A percentile compares a stretch with the other conserved stretches of the same genome.
These are phyloP conservation scores for Cyphellophora attinorum DNA, from an alignment of 2,329 filamentous ascomycete genomes.

Conservation along the genomic window DNA sequence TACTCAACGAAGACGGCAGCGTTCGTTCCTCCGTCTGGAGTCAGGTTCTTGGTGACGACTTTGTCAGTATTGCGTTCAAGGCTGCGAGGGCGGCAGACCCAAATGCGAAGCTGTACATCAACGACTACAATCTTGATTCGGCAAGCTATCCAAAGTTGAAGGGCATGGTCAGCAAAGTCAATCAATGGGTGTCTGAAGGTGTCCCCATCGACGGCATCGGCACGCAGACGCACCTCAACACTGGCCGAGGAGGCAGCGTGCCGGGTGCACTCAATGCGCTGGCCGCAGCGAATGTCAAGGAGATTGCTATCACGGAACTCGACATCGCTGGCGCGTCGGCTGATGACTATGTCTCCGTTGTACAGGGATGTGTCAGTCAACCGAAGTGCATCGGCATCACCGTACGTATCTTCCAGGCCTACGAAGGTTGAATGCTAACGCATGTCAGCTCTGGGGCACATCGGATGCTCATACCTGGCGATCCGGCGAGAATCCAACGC, in stretches of 20 bases:
- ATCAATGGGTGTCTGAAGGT: conserved; percentile 53
- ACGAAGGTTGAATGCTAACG: no score
- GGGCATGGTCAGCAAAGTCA: conserved; percentile 49
- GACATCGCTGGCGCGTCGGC: conserved; percentile 52
- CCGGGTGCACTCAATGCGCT: conserved; percentile 44
- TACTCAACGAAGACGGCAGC: conserved; percentile 44
- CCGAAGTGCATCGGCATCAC: conserved; percentile 57
- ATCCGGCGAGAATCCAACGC: conserved; percentile 24
- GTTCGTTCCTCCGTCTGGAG: conserved; percentile 56
- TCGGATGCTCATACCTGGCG: no score
- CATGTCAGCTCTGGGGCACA: no score
- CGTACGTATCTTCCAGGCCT: conserved; percentile 24
- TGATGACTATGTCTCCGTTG: conserved; percentile 47
- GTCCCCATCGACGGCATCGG: conserved; percentile 57
- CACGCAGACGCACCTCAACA: conserved; percentile 46
- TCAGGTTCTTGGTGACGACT: conserved; percentile 59
- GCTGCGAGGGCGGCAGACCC: conserved; percentile 60
- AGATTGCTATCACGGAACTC: conserved; percentile 58
- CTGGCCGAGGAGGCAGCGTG: conserved; percentile 9
- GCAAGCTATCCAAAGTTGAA: conserved; percentile 49
- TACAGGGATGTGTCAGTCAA: conserved; percentile 49
- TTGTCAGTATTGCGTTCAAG: conserved; percentile 60
- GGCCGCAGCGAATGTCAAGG: conserved; percentile 38
- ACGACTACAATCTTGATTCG: conserved; percentile 51
- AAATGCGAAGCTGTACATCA: conserved; percentile 62